These are phyloP conservation scores for Globisporangium viniferum DNA, from an alignment of 352 stramenopile species.

Conservation along the genomic window DNA sequence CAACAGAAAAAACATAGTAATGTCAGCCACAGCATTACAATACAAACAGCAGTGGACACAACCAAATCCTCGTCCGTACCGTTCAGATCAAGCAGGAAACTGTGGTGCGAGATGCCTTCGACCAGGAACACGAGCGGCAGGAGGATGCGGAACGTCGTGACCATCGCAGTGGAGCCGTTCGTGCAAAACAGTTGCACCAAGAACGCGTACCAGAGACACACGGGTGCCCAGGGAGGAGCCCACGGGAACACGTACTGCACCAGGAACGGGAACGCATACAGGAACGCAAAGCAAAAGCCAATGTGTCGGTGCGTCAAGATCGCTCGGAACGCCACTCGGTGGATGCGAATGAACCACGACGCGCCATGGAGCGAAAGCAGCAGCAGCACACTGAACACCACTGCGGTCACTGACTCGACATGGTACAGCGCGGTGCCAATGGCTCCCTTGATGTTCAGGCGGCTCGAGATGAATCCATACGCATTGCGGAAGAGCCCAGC, in stretches of 20 bases:
- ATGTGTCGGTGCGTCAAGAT: constrained; percentile 83
- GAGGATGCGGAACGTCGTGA: constrained; percentile 82
- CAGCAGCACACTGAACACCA: constrained; percentile 66
- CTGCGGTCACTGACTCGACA: constrained; percentile 61
- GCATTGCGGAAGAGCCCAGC: neutral
- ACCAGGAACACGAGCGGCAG: constrained; percentile 83
- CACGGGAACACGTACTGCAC: constrained; percentile 88
- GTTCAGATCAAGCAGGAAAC: constrained; percentile 88
- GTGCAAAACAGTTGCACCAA: constrained; percentile 87
- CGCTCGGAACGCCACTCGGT: constrained; percentile 79
- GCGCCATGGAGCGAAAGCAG: constrained; percentile 64
- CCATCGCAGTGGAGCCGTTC: constrained; percentile 78
- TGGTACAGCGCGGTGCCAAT: constrained; percentile 41
- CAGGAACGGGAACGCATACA: constrained; percentile 85
- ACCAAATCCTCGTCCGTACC: constrained; percentile 28
- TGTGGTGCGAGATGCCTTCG: constrained; percentile 86
- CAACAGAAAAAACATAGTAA: neutral
- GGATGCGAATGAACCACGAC: constrained; percentile 77
- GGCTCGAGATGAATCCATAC: constrained; percentile 10
- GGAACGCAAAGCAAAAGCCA: constrained; percentile 84
- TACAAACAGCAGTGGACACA: neutral
- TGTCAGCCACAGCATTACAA: neutral
- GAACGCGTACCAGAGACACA: constrained; percentile 90
- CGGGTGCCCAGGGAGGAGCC: constrained; percentile 83
- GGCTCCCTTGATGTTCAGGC: constrained; percentile 44